A percentile compares a stretch with the other conserved stretches of the same genome.
Conservation (phyloP, 2,329 filamentous ascomycete genomes). For the Fonsecaea erecta region DNA sequence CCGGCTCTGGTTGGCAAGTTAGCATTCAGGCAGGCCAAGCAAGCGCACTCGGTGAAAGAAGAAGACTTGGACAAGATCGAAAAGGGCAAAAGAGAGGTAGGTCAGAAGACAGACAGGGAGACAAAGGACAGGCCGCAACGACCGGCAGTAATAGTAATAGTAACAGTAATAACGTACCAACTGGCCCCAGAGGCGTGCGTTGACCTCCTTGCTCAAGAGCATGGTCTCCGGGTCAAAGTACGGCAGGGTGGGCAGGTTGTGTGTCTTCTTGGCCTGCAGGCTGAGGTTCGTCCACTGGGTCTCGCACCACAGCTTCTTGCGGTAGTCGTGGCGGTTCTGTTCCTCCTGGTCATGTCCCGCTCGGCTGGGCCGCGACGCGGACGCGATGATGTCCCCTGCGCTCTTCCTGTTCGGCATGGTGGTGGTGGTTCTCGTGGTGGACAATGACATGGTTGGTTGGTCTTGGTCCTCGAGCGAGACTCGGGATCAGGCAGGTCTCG, state of each 20-base stretch:
- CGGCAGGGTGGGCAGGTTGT: constrained; percentile 26
- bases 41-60: too few relatives aligned
- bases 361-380: constrained; percentile 21
- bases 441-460: not conserved
- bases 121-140: constrained; percentile 6
- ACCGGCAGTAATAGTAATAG: not conserved
- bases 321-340: constrained; percentile 24
- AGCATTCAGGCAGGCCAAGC: too few relatives aligned
- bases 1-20: constrained; percentile 12
- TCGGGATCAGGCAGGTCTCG: too few relatives aligned
- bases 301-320: constrained; percentile 34
- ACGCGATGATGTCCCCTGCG: constrained; percentile 30
- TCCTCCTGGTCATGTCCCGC: not conserved
- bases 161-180: constrained; percentile 26
- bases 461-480: not conserved
- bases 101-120: not conserved
- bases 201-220: constrained; percentile 36
- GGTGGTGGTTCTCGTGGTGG: not conserved
- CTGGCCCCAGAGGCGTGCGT: constrained; percentile 35
- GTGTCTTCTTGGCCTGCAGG: constrained; percentile 32
- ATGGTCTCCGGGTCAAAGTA: constrained; percentile 39
- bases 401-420: constrained; percentile 22
- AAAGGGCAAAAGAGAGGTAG: too few relatives aligned
- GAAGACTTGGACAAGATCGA: too few relatives aligned
- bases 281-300: constrained; percentile 38